Percentiles rank a stretch among this genome's conserved stretches.
Evolutionary conservation across 805 yeast genomes (phyloP).

Genomic region (Starmera caribaea): DNA sequence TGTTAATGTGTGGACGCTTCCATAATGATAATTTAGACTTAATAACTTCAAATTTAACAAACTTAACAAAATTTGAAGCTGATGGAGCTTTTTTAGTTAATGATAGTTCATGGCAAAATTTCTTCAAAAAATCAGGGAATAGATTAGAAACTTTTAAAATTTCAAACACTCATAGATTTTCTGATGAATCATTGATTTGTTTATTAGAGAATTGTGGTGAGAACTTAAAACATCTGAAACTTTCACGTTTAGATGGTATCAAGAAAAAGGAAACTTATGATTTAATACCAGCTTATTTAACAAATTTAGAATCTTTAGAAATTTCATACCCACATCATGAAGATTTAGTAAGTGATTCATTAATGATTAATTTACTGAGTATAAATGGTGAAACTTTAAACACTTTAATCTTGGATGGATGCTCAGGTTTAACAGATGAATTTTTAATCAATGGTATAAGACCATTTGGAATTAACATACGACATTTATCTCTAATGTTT

Average conservation of each 20-base stretch:
- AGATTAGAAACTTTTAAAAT: conserved; percentile 52
- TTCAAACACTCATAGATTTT: conserved; percentile 76
- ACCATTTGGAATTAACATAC: conserved; percentile 47
- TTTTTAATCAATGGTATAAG: conserved; percentile 47
- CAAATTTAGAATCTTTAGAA: conserved; percentile 46
- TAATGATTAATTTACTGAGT: conserved; percentile 49
- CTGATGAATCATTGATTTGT: conserved; percentile 51
- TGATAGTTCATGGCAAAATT: conserved; percentile 67
- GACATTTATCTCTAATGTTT: conserved; percentile 45
- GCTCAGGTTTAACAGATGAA: conserved; percentile 60
- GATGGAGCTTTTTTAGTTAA: conserved; percentile 89
- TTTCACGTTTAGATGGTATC: conserved; percentile 69
- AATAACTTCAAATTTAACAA: conserved; percentile 45
- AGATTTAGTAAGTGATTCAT: conserved; percentile 58
- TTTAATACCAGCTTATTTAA: conserved; percentile 54
- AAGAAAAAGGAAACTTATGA: conserved; percentile 47
- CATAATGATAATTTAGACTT: conserved; percentile 68
- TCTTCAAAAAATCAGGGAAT: conserved; percentile 49
- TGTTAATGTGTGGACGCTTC: conserved; percentile 90
- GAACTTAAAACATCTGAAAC: conserved; percentile 42
- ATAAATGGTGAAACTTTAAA: conserved; percentile 53
- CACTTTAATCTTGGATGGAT: conserved; percentile 59
- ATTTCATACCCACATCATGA: conserved; percentile 61
- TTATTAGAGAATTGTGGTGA: conserved; percentile 54
- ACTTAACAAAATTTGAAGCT: conserved; percentile 46